A percentile compares a stretch with the other conserved stretches of the same genome.
Evolutionary conservation across 2,329 filamentous ascomycete species (phyloP).

Genomic region (Alternaria incomplexa): DNA sequence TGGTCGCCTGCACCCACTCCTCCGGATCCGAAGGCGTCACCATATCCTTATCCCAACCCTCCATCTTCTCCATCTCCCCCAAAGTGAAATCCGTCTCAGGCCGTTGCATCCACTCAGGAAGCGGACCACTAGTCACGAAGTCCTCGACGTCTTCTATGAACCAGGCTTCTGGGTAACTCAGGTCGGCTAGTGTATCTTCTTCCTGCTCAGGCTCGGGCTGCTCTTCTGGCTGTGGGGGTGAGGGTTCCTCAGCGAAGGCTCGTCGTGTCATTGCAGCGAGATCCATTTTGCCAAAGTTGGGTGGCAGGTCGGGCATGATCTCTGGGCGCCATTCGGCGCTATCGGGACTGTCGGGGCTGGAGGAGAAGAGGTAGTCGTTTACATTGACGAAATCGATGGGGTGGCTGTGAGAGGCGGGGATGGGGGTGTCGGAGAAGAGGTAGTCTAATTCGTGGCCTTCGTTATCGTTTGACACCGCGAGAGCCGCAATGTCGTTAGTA

Average conservation of each 20-base stretch:
- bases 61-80: not conserved
- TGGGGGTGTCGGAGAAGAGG: not conserved
- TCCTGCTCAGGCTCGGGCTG: not conserved
- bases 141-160: not conserved
- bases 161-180: not conserved
- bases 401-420: not conserved
- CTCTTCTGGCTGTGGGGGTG: not conserved
- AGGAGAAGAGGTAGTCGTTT: not conserved
- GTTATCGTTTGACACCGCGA: not conserved
- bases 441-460: not conserved
- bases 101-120: not conserved
- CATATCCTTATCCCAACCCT: not conserved
- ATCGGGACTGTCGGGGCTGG: not conserved
- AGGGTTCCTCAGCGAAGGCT: not conserved
- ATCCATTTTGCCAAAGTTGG: not conserved
- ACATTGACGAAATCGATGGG: not conserved
- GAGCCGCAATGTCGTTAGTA: not conserved
- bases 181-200: not conserved
- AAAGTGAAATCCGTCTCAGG: not conserved
- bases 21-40: not conserved
- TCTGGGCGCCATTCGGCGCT: not conserved
- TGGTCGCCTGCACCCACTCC: not conserved
- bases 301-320: not conserved
- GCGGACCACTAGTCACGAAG: not conserved
- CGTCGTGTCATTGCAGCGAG: rapidly evolving